Conservation (phyloP, 352 stramenopile genomes). For the Blastocystis sp. region DNA sequence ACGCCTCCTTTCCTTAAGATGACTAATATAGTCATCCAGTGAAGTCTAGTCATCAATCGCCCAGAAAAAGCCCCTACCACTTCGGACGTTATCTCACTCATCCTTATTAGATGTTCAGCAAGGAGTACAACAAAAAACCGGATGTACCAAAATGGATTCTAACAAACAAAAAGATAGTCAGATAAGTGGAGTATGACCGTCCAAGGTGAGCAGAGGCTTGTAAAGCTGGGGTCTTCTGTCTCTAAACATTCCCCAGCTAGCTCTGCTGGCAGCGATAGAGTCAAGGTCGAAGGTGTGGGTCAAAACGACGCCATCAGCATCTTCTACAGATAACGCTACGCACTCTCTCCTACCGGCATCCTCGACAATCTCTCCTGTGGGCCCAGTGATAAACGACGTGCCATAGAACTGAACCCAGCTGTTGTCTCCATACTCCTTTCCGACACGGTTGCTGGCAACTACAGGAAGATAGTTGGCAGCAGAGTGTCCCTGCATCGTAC, state of each 20-base stretch:
- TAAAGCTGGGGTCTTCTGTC: conserved; percentile 80
- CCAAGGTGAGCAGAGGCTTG: conserved; percentile 73
- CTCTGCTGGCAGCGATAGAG: background rate
- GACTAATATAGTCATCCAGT: background rate
- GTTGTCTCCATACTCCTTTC: conserved; percentile 68
- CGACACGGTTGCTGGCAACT: conserved; percentile 81
- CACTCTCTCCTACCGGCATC: conserved; percentile 17
- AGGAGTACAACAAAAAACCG: too few species aligned
- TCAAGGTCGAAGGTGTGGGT: conserved; percentile 55
- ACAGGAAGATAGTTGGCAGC: conserved; percentile 79
- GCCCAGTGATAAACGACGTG: conserved; percentile 82
- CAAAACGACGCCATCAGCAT: conserved; percentile 93
- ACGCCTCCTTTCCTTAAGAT: background rate
- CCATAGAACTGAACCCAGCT: conserved; percentile 75
- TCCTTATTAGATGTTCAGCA: too few species aligned
- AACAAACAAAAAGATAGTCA: too few species aligned
- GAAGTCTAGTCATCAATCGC: background rate
- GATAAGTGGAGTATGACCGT: conserved; percentile 67
- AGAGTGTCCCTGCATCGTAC: conserved; percentile 82
- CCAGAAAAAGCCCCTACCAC: background rate
- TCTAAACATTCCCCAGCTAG: conserved; percentile 64
- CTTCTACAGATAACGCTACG: conserved; percentile 68
- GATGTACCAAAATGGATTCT: too few species aligned
- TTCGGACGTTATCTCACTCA: background rate
- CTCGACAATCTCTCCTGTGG: conserved; percentile 79